A percentile compares a stretch with the other conserved stretches of the same genome.
phyloP scores from a whole-genome alignment of 192 early-diverging fungal species.

The Chytriomyces confervae region DNA sequence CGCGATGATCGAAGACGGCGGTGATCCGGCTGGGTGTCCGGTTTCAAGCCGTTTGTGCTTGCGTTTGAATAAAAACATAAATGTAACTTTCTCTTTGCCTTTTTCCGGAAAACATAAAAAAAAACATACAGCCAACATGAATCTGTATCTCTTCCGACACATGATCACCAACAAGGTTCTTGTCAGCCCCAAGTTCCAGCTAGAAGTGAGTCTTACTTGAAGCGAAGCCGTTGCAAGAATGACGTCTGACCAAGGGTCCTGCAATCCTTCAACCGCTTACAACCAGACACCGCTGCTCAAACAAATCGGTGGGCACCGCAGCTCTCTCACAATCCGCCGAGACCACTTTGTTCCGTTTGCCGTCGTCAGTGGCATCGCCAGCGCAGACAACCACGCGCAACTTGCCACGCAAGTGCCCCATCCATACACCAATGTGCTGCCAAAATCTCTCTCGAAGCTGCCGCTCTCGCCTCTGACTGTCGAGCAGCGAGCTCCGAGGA shows the following conservation, averaged over 20 bases:
- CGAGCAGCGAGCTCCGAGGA: neutral
- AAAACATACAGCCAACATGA: conserved; percentile 16
- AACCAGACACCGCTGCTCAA: conserved; percentile 34
- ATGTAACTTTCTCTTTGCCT: too few relatives aligned
- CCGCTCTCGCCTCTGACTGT: conserved; percentile 5
- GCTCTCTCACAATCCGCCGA: conserved; percentile 37
- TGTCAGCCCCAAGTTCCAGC: conserved; percentile 43
- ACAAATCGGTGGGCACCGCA: conserved; percentile 55
- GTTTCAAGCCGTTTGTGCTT: too few relatives aligned
- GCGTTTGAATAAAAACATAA: too few relatives aligned
- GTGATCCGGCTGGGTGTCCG: neutral
- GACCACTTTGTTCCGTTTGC: conserved; percentile 63
- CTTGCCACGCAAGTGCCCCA: too few relatives aligned
- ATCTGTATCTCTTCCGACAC: conserved; percentile 59
- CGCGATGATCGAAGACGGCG: conserved; percentile 1
- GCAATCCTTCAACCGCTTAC: neutral
- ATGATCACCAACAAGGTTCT: conserved; percentile 52
- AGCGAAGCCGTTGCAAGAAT: too few relatives aligned
- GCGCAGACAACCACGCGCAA: neutral
- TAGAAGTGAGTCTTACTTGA: conserved; percentile 13
- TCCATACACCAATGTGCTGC: neutral
- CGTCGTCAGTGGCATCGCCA: conserved; percentile 45
- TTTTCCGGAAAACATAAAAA: too few relatives aligned
- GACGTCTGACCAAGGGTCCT: too few relatives aligned
- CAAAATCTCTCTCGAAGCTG: conserved; percentile 7